phyloP scores from a whole-genome alignment of 306 rosid genomes.

The Rosa persica region DNA sequence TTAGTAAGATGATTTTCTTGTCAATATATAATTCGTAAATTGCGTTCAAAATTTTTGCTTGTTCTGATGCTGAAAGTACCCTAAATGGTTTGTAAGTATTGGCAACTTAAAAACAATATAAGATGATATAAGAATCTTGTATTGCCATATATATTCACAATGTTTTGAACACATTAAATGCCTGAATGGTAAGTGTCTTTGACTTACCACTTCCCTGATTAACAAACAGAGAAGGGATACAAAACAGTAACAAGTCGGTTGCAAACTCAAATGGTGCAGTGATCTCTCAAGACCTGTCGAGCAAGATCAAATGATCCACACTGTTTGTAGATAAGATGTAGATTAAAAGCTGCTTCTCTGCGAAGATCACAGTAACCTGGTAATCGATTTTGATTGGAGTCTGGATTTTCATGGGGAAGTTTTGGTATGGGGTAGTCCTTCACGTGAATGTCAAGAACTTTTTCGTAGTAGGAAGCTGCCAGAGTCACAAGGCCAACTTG shows the following conservation, averaged over 20 bases:
- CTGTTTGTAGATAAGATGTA: constrained; percentile 77
- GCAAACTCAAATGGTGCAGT: constrained; percentile 51
- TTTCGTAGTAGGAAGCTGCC: constrained; percentile 66
- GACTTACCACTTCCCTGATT: neutral
- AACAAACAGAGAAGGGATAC: neutral
- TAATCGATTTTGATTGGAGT: constrained; percentile 28
- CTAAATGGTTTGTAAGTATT: neutral
- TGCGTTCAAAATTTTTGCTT: neutral
- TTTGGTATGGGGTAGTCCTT: constrained; percentile 71
- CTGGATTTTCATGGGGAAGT: constrained; percentile 58
- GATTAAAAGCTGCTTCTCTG: constrained; percentile 84
- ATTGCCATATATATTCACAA: neutral
- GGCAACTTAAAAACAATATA: neutral
- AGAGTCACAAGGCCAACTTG: constrained; percentile 80
- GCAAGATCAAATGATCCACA: constrained; percentile 91
- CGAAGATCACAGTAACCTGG: constrained; percentile 76
- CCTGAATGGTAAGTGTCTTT: neutral
- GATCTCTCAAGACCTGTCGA: constrained; percentile 73
- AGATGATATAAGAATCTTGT: neutral
- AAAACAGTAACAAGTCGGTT: neutral
- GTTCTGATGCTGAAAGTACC: neutral
- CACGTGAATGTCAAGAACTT: constrained; percentile 60
- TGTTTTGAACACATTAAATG: neutral
- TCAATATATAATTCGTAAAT: neutral
- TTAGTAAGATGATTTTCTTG: neutral